Evolutionary conservation across 1,284 basidiomycete genomes (phyloP).

Genomic region (Ceratobasidium sp.): DNA sequence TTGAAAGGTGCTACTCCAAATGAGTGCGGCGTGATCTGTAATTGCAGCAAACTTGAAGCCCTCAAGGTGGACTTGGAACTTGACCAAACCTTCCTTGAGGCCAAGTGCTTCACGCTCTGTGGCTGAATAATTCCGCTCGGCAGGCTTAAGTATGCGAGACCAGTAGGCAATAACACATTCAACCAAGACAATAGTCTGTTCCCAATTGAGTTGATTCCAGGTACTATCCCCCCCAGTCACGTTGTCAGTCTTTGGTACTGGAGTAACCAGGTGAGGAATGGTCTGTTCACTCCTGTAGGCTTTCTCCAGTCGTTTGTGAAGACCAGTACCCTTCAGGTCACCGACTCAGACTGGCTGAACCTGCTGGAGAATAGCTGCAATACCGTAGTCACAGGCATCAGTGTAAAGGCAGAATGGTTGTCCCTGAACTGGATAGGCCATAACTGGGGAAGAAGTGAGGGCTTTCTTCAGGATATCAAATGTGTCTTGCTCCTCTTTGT

Average conservation of each 20-base stretch:
- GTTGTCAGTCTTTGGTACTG: conserved; percentile 46
- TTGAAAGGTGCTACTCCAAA: conserved; percentile 54
- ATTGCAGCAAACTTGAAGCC: conserved; percentile 51
- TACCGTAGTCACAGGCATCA: conserved; percentile 55
- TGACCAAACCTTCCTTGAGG: conserved; percentile 53
- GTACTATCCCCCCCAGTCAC: conserved; percentile 32
- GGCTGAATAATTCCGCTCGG: conserved; percentile 54
- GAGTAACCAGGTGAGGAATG: conserved; percentile 47
- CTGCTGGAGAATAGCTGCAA: conserved; percentile 56
- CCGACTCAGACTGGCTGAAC: conserved; percentile 54
- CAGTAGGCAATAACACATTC: conserved; percentile 56
- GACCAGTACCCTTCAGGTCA: conserved; percentile 55
- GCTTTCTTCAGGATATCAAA: conserved; percentile 40
- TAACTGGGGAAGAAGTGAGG: conserved; percentile 33
- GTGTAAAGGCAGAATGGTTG: conserved; percentile 55
- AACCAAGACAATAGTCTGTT: conserved; percentile 11
- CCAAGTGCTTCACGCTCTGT: conserved; percentile 56
- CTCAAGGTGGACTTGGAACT: conserved; percentile 54
- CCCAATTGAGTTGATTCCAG: neutral
- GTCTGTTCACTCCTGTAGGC: conserved; percentile 46
- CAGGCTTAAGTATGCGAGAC: conserved; percentile 52
- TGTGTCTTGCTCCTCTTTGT: conserved; percentile 2
- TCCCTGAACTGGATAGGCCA: conserved; percentile 52
- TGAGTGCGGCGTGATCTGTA: conserved; percentile 55
- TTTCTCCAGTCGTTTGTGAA: conserved; percentile 50